phyloP scores from a whole-genome alignment of 129 eudicot species.

The Centaurea solstitialis region DNA sequence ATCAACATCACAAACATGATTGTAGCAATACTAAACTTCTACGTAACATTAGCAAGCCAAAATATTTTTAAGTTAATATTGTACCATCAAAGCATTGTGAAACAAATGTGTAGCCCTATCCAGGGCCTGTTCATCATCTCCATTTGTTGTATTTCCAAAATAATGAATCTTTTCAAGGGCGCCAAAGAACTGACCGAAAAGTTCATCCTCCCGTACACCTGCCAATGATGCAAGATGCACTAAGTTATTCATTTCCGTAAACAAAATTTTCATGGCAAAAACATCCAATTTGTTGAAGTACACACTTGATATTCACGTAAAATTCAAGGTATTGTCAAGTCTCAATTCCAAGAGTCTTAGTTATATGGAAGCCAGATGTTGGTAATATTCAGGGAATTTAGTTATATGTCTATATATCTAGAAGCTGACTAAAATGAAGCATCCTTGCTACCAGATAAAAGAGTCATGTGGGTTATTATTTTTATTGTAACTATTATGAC shows the following conservation, averaged over 20 bases:
- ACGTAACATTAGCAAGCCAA: not conserved
- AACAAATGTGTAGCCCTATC: conserved; percentile 75
- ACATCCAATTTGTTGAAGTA: not conserved
- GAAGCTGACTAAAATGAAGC: not conserved
- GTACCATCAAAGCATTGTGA: conserved; percentile 72
- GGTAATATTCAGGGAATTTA: not conserved
- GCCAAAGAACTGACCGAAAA: conserved; percentile 75
- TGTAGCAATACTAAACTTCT: not conserved
- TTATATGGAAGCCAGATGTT: too few species aligned
- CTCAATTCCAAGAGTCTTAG: not conserved
- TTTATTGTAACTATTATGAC: not conserved
- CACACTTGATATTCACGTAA: not conserved
- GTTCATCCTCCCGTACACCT: conserved; percentile 71
- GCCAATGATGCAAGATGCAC: conserved; percentile 18
- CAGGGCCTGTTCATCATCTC: conserved; percentile 69
- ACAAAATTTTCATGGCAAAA: not conserved
- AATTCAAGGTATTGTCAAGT: not conserved
- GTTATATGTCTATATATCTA: too few species aligned
- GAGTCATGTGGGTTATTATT: not conserved
- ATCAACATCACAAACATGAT: not conserved
- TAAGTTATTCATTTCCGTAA: not conserved
- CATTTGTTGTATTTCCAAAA: conserved; percentile 60
- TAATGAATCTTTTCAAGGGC: conserved; percentile 72
- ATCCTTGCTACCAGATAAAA: not conserved
- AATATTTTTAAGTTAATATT: not conserved